A percentile compares a stretch with the other conserved stretches of the same genome.
Conservation (phyloP, 2,329 filamentous ascomycete genomes). For the Botrytis byssoidea region DNA sequence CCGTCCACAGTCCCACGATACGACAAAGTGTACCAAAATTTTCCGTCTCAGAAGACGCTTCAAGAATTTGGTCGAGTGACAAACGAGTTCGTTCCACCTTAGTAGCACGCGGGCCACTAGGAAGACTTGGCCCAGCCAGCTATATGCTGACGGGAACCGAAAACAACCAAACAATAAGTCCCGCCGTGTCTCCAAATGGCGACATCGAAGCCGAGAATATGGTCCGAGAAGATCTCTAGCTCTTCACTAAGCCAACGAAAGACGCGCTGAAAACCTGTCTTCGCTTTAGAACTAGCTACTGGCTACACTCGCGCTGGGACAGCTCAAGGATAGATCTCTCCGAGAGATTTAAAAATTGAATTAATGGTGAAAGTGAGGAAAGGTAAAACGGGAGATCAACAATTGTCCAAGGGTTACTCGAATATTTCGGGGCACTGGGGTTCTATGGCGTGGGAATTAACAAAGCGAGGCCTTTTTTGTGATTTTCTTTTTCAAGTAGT, state of each 20-base stretch:
- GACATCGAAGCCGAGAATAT: not conserved
- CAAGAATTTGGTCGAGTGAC: not conserved
- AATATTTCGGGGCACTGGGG: not conserved
- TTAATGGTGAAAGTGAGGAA: not conserved
- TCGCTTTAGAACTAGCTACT: not conserved
- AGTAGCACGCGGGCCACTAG: not conserved
- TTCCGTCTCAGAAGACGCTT: not conserved
- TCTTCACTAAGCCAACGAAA: not conserved
- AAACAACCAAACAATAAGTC: not conserved
- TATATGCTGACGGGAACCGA: not conserved
- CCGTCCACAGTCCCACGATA: no score
- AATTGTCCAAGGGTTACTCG: not conserved
- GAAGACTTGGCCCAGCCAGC: not conserved
- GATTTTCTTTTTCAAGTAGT: not conserved
- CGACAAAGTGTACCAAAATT: no score
- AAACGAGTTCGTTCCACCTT: no score
- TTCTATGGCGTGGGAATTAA: not conserved
- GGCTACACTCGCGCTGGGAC: not conserved
- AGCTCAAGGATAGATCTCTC: not conserved
- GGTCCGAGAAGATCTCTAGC: not conserved
- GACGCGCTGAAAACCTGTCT: not conserved
- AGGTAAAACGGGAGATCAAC: not conserved
- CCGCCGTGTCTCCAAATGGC: not conserved
- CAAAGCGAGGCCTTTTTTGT: not conserved
- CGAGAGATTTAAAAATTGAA: not conserved